Conservation (phyloP, 495 filamentous ascomycete genomes). For the Neurospora sublineolata region DNA sequence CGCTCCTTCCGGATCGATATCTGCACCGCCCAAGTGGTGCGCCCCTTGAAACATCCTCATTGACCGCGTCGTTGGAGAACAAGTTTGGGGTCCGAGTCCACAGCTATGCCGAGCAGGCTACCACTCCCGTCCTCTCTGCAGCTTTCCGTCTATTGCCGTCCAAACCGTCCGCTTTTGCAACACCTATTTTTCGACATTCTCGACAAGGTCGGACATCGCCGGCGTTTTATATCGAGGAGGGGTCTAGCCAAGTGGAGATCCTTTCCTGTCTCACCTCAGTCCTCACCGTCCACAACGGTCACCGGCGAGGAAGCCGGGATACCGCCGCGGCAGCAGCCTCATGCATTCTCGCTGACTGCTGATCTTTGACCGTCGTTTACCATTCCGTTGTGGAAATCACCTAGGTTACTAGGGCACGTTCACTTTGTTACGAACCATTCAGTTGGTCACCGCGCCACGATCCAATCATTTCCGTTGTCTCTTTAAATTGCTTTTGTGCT, state of each 20-base stretch:
- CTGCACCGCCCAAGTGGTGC: background rate
- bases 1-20: background rate
- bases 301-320: background rate
- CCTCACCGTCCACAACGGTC: background rate
- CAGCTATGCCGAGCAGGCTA: background rate
- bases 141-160: background rate
- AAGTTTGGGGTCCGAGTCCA: background rate
- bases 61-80: background rate
- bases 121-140: background rate
- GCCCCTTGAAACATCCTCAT: background rate
- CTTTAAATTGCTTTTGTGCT: background rate
- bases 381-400: background rate
- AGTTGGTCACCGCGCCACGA: background rate
- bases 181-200: background rate
- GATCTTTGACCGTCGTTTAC: background rate
- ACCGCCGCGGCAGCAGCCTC: background rate
- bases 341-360: background rate
- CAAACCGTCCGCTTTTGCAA: background rate
- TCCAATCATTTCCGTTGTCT: background rate
- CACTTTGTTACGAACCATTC: background rate
- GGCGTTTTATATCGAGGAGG: background rate
- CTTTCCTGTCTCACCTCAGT: background rate
- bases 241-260: background rate
- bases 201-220: background rate
- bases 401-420: background rate